These are phyloP conservation scores for Suillus spraguei DNA, from an alignment of 768 basidiomycete genomes.

Conservation along the genomic window DNA sequence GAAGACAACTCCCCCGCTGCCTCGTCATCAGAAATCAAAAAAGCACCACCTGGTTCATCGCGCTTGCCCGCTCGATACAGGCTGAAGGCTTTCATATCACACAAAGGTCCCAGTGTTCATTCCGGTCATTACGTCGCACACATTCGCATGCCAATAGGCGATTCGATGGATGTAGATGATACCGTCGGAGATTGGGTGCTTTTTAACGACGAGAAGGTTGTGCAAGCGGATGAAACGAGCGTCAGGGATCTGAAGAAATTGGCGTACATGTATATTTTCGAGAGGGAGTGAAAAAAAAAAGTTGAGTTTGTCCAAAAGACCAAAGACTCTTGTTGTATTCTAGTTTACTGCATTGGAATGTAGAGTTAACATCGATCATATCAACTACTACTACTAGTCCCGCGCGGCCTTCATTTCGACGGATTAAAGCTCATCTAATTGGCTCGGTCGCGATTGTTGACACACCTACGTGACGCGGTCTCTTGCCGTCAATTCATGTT, in stretches of 20 bases:
- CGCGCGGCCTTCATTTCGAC: not conserved
- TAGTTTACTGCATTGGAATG: conserved; percentile 7
- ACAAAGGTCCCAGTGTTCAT: conserved; percentile 95
- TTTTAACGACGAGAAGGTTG: conserved; percentile 97
- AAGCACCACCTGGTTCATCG: conserved; percentile 51
- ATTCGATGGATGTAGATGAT: conserved; percentile 33
- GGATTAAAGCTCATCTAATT: not conserved
- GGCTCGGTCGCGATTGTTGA: not conserved
- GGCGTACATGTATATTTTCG: conserved; percentile 95
- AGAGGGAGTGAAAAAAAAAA: conserved; percentile 37
- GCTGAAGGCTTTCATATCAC: conserved; percentile 94
- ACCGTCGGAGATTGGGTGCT: conserved; percentile 72
- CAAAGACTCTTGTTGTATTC: not conserved
- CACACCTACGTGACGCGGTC: not conserved
- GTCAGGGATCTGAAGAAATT: conserved; percentile 78
- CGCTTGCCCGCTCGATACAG: conserved; percentile 74
- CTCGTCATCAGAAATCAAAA: conserved; percentile 21
- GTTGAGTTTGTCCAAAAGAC: not conserved
- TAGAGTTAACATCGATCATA: not conserved
- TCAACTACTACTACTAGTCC: not conserved
- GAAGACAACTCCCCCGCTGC: conserved; percentile 46
- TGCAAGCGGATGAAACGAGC: conserved; percentile 82
- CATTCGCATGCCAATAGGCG: conserved; percentile 39
- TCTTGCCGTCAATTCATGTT: not conserved
- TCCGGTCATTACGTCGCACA: conserved; percentile 95